Percentiles rank a stretch among this genome's conserved stretches.
These are phyloP conservation scores for Chaetomiaceae sp. DNA, from an alignment of 2,329 filamentous ascomycete species.

Conservation along the genomic window DNA sequence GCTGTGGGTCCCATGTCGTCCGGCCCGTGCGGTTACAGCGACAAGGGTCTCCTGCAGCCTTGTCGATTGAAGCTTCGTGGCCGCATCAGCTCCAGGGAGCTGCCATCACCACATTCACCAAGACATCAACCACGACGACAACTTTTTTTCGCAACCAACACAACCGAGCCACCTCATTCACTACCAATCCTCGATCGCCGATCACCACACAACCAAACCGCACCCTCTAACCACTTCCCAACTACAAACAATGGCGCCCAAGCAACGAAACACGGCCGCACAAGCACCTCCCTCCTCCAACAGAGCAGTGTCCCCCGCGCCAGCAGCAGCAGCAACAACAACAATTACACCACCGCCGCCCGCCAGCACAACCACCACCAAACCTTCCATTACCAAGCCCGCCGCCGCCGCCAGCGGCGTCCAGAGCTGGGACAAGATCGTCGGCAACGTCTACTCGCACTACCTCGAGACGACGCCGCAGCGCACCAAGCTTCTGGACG, in stretches of 20 bases:
- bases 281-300: conserved; percentile 1
- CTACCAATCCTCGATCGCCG: too few species aligned
- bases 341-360: conserved; percentile 9
- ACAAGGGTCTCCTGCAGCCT: conserved; percentile 16
- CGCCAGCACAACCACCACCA: conserved; percentile 19
- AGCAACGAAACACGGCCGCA: conserved; percentile 29
- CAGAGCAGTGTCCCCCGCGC: conserved; percentile 3
- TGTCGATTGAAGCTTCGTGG: conserved; percentile 30
- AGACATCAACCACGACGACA: conserved; percentile 3
- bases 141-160: neutral
- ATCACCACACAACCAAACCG: neutral
- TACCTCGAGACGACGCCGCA: conserved; percentile 81
- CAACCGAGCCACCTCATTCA: neutral
- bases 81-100: conserved; percentile 20
- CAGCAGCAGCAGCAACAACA: conserved; percentile 2
- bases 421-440: conserved; percentile 54
- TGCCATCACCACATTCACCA: conserved; percentile 1
- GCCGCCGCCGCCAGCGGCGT: conserved; percentile 10
- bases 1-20: neutral
- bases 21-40: conserved; percentile 5
- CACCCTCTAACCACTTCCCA: neutral
- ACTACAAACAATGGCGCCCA: conserved; percentile 42
- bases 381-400: conserved; percentile 9
- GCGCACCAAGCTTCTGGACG: conserved; percentile 86
- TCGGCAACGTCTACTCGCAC: conserved; percentile 66